These are phyloP conservation scores for Vitis labrusca DNA, from an alignment of 164 flowering plant genomes.

Conservation along the genomic window DNA sequence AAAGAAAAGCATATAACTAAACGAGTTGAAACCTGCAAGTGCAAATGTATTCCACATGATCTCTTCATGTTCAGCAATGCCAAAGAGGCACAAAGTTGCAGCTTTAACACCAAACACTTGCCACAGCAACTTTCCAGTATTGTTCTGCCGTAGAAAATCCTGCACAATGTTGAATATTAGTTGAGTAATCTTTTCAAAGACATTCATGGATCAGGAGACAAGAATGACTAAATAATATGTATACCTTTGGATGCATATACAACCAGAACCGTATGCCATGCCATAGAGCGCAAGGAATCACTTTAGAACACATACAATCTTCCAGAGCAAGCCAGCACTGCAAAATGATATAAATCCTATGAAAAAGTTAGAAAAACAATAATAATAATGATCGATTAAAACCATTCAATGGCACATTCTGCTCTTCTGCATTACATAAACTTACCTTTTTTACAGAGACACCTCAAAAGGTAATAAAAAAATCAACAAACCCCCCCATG, in stretches of 20 bases:
- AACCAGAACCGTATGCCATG: conserved; percentile 77
- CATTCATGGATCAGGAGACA: background rate
- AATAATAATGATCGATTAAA: background rate
- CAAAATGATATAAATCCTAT: conserved; percentile 2
- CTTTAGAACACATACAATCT: conserved; percentile 91
- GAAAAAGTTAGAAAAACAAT: background rate
- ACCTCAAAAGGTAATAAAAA: background rate
- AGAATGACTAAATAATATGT: conserved; percentile 1
- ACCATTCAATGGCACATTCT: background rate
- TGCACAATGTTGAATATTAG: conserved; percentile 18
- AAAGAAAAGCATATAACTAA: background rate
- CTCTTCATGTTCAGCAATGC: conserved; percentile 86
- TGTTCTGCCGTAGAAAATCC: conserved; percentile 95
- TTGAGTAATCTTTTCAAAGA: background rate
- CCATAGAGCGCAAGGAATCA: conserved; percentile 58
- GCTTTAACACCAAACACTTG: conserved; percentile 86
- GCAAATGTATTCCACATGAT: conserved; percentile 85
- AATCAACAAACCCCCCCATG: background rate
- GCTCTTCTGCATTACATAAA: background rate
- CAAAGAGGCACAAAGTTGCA: conserved; percentile 83
- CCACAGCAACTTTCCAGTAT: conserved; percentile 95
- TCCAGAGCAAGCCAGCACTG: conserved; percentile 95
- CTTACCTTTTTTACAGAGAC: background rate
- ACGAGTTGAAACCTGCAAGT: conserved; percentile 49
- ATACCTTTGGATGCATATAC: conserved; percentile 99